These are phyloP conservation scores for Lonicera japonica DNA, from an alignment of 129 eudicot genomes.

Conservation along the genomic window DNA sequence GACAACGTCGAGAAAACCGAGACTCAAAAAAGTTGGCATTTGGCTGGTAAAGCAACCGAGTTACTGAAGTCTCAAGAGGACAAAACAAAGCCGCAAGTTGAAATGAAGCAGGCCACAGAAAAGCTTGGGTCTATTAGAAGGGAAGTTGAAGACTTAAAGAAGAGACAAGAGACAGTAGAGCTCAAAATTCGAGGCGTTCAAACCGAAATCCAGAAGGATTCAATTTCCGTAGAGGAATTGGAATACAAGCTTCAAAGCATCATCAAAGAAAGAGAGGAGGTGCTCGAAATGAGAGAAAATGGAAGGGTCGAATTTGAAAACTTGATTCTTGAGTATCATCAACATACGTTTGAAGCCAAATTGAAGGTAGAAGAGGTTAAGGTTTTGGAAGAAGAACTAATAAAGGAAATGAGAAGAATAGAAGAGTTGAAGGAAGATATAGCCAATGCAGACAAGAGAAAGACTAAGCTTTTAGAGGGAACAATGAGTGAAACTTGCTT, in stretches of 20 bases:
- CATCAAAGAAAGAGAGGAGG: conserved; percentile 40
- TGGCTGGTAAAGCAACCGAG: conserved; percentile 67
- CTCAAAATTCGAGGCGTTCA: conserved; percentile 29
- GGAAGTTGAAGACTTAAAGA: conserved; percentile 37
- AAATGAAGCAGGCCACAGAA: conserved; percentile 46
- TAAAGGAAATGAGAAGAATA: conserved; percentile 18
- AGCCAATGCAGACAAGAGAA: conserved; percentile 28
- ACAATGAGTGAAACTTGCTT: conserved; percentile 21
- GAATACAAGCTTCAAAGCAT: conserved; percentile 47
- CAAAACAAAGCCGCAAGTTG: conserved; percentile 65
- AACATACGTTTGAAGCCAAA: conserved; percentile 35
- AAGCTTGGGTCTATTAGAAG: conserved; percentile 32
- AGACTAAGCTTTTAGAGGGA: conserved; percentile 30
- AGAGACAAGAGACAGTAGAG: conserved; percentile 28
- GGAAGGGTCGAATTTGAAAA: conserved; percentile 46
- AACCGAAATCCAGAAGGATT: conserved; percentile 39
- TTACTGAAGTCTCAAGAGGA: conserved; percentile 84
- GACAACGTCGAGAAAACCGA: conserved; percentile 57
- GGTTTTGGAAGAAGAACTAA: conserved; percentile 55
- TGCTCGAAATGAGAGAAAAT: conserved; percentile 46
- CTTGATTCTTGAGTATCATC: conserved; percentile 46
- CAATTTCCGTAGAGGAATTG: conserved; percentile 34
- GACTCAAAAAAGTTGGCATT: conserved; percentile 37
- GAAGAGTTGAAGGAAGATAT: conserved; percentile 36
- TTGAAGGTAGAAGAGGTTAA: conserved; percentile 55